Percentiles rank a stretch among this genome's conserved stretches.
phyloP scores from a whole-genome alignment of 2,329 filamentous ascomycete species.

The Microsporum ferrugineum region DNA sequence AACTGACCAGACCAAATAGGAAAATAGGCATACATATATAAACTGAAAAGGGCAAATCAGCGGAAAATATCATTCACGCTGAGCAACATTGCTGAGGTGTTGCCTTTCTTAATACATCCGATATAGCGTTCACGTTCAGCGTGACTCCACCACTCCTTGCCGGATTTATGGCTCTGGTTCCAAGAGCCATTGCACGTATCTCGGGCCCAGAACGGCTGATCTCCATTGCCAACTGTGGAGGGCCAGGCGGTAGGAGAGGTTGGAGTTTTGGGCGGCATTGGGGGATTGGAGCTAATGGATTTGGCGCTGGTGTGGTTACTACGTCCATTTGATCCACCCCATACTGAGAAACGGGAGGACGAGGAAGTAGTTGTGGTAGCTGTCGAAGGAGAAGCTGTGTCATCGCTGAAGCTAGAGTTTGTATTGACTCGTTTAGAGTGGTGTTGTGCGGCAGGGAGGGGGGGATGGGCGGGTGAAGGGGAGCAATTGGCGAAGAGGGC shows the following conservation, averaged over 20 bases:
- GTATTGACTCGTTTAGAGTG: constrained; percentile 8
- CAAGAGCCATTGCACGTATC: constrained; percentile 36
- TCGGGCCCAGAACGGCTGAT: constrained; percentile 28
- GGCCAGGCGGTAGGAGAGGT: constrained; percentile 13
- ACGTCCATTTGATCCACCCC: constrained; percentile 6
- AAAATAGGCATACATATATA: not conserved
- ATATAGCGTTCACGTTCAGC: constrained; percentile 31
- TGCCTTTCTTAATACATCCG: not conserved
- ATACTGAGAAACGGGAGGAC: constrained; percentile 12
- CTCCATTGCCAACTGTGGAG: constrained; percentile 16
- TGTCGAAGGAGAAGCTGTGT: constrained; percentile 7
- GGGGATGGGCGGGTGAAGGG: constrained; percentile 23
- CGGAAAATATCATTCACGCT: constrained; percentile 2
- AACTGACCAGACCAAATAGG: not conserved
- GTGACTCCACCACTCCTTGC: constrained; percentile 37
- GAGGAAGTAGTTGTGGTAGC: constrained; percentile 10
- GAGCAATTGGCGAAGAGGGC: constrained; percentile 28
- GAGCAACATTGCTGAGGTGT: not conserved
- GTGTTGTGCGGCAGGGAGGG: not conserved
- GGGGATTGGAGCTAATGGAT: constrained; percentile 15
- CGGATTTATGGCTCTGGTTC: constrained; percentile 31
- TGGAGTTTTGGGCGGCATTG: constrained; percentile 11
- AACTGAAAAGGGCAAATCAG: constrained; percentile 1
- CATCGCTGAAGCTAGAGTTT: constrained; percentile 9
- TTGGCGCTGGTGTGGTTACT: not conserved